Evolutionary conservation across 2,329 filamentous ascomycete genomes (phyloP), one percentile per base, ranked within the genome.

Genomic region (Pseudogymnoascus pannorum): DNA sequence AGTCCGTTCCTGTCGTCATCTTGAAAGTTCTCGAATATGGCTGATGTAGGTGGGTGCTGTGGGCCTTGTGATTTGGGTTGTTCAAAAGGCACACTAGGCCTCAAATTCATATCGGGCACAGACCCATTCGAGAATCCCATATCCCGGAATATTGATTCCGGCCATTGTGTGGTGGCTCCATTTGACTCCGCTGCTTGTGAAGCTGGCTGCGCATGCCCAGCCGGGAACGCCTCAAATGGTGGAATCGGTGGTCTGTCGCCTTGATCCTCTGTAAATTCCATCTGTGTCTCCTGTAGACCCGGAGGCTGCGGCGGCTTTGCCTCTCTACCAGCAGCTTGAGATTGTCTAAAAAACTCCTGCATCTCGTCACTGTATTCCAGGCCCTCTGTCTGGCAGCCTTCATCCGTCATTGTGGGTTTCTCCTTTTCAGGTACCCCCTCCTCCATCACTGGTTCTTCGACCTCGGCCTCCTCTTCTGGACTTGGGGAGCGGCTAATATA

Each of bases 401-500:
- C 75, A 58, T 77, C 74, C 7, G 66, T 67, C 72, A 73, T 76
- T 2, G 65, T 60, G 12, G 68, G 69, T 42, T 63, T 66, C 31
- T 24, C 31, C 18, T 38, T 58, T 24, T 58, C 57, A 6, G 36
- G 33, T 12, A 5, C 18, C 9, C 18, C 31, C 22, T 58, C 62
- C 20, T 60, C 59, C 4, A 44, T 12, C 22, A 58, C 29, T 38
- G 64, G 40, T 26, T 57, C 59, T 60, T 64, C 62, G 9, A 57
- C 62, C 18, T 62, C 60, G 33, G 62, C 64, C 35, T 68, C 68
- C 8, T 42, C 48, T 61, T 87, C 82, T 2, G 90, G 89, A 59
- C 87, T 92, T 6, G 85, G 86, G 1, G 89, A 88, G 61, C 84
- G 81, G 68, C 87, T 88, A 20, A 80, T 79, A 68, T 92, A 88